A percentile compares a stretch with the other conserved stretches of the same genome.
Evolutionary conservation across 495 filamentous ascomycete genomes (phyloP).

Genomic region (Darksidea phi): DNA sequence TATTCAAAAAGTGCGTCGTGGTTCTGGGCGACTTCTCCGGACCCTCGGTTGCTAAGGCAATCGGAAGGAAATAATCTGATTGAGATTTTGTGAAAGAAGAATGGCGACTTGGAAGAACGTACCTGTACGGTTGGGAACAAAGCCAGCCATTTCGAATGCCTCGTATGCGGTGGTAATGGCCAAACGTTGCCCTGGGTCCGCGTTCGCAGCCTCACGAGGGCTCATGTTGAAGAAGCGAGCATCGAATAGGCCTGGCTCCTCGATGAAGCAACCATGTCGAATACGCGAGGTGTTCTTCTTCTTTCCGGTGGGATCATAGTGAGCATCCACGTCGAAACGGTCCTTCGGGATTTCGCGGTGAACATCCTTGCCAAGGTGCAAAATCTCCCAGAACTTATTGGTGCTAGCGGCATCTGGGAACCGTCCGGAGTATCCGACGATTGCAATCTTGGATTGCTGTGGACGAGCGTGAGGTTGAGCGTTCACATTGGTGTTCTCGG

Average conservation of each 20-base stretch:
- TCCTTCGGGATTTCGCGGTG: slow-evolving; percentile 32
- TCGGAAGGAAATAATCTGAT: no score
- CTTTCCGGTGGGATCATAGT: slow-evolving; percentile 33
- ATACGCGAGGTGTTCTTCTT: slow-evolving; percentile 33
- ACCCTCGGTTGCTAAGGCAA: no score
- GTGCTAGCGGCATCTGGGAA: slow-evolving; percentile 34
- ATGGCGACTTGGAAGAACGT: background rate
- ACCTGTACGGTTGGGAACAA: slow-evolving; percentile 36
- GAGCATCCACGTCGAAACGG: slow-evolving; percentile 31
- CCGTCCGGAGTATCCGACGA: slow-evolving; percentile 37
- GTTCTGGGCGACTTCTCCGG: no score
- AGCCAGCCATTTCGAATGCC: slow-evolving; percentile 45
- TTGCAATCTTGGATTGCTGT: slow-evolving; percentile 33
- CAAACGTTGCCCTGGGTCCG: slow-evolving; percentile 44
- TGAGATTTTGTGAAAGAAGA: background rate
- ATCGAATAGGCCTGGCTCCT: slow-evolving; percentile 42
- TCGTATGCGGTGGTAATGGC: slow-evolving; percentile 45
- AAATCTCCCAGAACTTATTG: slow-evolving; percentile 36
- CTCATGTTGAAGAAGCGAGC: slow-evolving; percentile 46
- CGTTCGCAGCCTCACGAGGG: slow-evolving; percentile 42
- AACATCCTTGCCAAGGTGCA: slow-evolving; percentile 27
- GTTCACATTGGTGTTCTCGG: slow-evolving; percentile 9
- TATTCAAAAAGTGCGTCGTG: background rate
- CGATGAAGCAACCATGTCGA: slow-evolving; percentile 37
- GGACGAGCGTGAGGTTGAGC: slow-evolving; percentile 4